Conservation (phyloP, 108 stramenopile species). For the Ochromonas danica region DNA sequence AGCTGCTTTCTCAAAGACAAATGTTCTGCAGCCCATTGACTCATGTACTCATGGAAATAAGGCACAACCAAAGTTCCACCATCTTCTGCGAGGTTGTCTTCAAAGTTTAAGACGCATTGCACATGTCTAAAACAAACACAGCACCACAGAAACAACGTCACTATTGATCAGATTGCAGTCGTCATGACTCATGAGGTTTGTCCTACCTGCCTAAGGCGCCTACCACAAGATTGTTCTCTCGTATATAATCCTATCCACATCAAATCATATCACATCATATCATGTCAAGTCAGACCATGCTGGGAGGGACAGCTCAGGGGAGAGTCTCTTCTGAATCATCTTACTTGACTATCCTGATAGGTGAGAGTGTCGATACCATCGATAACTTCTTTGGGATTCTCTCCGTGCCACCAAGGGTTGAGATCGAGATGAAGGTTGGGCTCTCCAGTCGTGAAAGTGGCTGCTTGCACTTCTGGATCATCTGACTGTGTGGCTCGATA, state of each 20-base stretch:
- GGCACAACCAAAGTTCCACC: slow-evolving; percentile 30
- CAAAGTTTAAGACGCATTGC: slow-evolving; percentile 23
- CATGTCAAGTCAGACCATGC: no score
- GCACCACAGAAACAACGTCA: no score
- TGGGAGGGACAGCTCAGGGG: no score
- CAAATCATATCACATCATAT: no score
- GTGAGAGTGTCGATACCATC: background rate
- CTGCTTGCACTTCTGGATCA: background rate
- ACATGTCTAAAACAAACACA: slow-evolving; percentile 3
- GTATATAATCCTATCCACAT: background rate
- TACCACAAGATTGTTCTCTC: background rate
- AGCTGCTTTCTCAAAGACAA: background rate
- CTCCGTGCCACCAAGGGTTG: slow-evolving; percentile 20
- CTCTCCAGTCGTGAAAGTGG: background rate
- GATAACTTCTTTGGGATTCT: background rate
- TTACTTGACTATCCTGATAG: background rate
- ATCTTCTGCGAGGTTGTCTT: slow-evolving; percentile 18
- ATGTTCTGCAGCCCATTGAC: background rate
- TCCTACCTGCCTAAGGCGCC: background rate
- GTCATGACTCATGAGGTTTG: no score
- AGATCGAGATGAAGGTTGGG: slow-evolving; percentile 7
- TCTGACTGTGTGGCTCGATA: slow-evolving; percentile 1
- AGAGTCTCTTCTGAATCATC: no score
- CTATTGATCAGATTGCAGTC: no score
- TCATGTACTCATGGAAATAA: background rate